These are phyloP conservation scores for Orbilia quercus DNA, from an alignment of 2,329 filamentous ascomycete genomes.

Conservation along the genomic window DNA sequence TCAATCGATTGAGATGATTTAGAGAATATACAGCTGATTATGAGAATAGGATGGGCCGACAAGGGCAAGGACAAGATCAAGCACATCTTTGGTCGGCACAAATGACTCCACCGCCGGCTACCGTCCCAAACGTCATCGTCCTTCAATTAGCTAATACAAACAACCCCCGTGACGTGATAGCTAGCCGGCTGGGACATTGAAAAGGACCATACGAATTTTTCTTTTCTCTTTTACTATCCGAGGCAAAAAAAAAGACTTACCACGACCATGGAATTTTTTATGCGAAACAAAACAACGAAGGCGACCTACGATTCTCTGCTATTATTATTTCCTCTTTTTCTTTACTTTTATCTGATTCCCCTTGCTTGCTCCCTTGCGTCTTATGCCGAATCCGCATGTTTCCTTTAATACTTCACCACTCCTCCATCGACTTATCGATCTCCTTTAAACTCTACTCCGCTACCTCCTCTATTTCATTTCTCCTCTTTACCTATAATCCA, in stretches of 20 bases:
- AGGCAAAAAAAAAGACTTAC: conserved; percentile 22
- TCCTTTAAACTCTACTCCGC: background rate
- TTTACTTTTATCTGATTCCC: background rate
- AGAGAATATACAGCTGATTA: conserved; percentile 12
- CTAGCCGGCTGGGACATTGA: conserved; percentile 44
- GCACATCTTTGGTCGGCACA: conserved; percentile 47
- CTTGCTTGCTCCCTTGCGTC: conserved; percentile 11
- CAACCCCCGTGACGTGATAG: conserved; percentile 49
- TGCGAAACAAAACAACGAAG: background rate
- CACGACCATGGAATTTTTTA: conserved; percentile 36
- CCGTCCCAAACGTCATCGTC: conserved; percentile 55
- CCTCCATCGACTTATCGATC: too few species aligned
- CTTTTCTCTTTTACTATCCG: conserved; percentile 25
- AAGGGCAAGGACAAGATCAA: conserved; percentile 71
- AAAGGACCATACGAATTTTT: background rate
- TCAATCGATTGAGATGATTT: background rate
- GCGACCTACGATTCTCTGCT: conserved; percentile 11
- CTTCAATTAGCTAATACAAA: conserved; percentile 40
- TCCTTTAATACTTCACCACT: conserved; percentile 3
- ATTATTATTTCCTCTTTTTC: background rate
- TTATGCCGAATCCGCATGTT: background rate
- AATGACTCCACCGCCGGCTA: conserved; percentile 57
- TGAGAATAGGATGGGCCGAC: conserved; percentile 66
- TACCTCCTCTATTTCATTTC: background rate
- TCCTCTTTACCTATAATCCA: conserved; percentile 10